Conservation (phyloP, 345 rosid genomes). For the Dovyalis caffra region DNA sequence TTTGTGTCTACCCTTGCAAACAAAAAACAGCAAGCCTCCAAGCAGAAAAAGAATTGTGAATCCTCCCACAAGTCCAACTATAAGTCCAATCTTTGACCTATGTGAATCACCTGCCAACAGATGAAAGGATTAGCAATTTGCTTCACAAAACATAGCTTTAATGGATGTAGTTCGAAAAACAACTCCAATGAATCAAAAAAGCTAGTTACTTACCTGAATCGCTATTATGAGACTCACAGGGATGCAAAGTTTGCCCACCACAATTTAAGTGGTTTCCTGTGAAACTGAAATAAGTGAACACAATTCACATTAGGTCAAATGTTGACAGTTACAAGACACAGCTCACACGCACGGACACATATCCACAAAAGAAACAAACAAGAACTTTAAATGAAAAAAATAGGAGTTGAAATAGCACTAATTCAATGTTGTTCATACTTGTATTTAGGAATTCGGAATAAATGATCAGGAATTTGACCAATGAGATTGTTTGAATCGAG, state of each 20-base stretch:
- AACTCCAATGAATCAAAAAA: constrained; percentile 8
- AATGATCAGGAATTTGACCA: constrained; percentile 69
- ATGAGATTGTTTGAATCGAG: constrained; percentile 72
- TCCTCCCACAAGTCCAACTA: constrained; percentile 73
- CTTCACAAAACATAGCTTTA: neutral
- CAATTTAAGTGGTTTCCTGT: constrained; percentile 69
- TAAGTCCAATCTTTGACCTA: constrained; percentile 63
- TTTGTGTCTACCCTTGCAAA: constrained; percentile 60
- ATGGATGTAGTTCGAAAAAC: constrained; percentile 1
- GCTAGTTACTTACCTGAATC: constrained; percentile 51
- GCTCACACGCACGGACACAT: neutral
- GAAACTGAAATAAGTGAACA: constrained; percentile 54
- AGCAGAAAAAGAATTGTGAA: constrained; percentile 44
- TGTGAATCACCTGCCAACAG: constrained; percentile 50
- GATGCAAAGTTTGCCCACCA: constrained; percentile 36
- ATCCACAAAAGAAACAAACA: neutral
- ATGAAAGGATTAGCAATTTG: constrained; percentile 8
- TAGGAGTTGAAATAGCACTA: constrained; percentile 1
- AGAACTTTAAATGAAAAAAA: neutral
- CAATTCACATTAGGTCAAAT: constrained; percentile 19
- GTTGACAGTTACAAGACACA: neutral
- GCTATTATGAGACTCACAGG: constrained; percentile 52
- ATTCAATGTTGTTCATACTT: constrained; percentile 49
- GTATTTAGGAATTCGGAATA: constrained; percentile 64
- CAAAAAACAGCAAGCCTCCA: constrained; percentile 50